A percentile compares a stretch with the other conserved stretches of the same genome.
These are phyloP conservation scores for Lecanicillium sp. DNA, from an alignment of 2,329 filamentous ascomycete genomes.

Conservation along the genomic window DNA sequence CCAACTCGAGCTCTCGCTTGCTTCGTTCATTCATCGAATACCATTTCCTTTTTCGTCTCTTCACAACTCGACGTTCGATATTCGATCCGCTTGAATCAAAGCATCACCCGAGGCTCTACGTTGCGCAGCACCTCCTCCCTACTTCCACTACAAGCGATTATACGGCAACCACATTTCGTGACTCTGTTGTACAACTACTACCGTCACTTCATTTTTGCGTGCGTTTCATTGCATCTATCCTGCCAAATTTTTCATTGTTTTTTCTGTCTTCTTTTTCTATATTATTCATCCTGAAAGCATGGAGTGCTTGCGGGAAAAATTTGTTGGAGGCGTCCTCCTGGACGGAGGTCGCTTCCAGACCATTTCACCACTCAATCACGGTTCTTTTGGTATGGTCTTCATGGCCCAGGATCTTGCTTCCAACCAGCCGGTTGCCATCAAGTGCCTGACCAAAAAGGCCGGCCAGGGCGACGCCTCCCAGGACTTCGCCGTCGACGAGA, in stretches of 20 bases:
- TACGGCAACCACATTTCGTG: constrained; percentile 8
- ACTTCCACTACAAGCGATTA: constrained; percentile 9
- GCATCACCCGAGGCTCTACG: background rate
- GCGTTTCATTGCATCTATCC: constrained; percentile 23
- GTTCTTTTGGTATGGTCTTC: constrained; percentile 98
- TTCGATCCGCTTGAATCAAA: constrained; percentile 5
- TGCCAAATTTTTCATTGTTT: constrained; percentile 23
- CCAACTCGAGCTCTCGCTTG: constrained; percentile 14
- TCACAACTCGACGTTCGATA: constrained; percentile 7
- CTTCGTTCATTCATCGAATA: constrained; percentile 16
- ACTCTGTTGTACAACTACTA: constrained; percentile 14
- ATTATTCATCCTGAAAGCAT: constrained; percentile 35
- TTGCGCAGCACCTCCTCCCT: constrained; percentile 9
- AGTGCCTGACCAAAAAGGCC: constrained; percentile 83
- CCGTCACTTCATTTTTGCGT: constrained; percentile 15
- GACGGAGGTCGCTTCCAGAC: constrained; percentile 79
- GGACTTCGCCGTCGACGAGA: constrained; percentile 71
- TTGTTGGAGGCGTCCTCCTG: constrained; percentile 72
- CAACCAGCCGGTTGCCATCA: constrained; percentile 81
- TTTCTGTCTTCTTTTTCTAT: constrained; percentile 18
- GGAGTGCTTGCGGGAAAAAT: constrained; percentile 83
- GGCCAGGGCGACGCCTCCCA: constrained; percentile 54
- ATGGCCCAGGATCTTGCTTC: constrained; percentile 76
- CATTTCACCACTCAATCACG: constrained; percentile 92
- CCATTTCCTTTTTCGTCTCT: background rate